Percentiles rank a stretch among this genome's conserved stretches.
These are phyloP conservation scores for Durio zibethinus DNA, from an alignment of 345 rosid species.

Conservation along the genomic window DNA sequence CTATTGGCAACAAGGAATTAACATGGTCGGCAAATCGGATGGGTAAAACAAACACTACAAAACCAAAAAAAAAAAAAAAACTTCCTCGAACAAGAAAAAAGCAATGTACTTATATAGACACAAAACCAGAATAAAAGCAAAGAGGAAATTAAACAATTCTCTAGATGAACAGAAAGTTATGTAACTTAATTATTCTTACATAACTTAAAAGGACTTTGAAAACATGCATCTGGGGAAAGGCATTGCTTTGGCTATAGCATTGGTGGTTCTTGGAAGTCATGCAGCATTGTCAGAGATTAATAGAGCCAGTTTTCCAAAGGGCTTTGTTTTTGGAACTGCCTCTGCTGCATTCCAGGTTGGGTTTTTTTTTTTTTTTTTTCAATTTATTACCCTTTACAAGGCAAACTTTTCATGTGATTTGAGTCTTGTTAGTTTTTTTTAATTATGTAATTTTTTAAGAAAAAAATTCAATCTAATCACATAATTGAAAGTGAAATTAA, in stretches of 20 bases:
- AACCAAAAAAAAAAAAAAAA: not conserved
- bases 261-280: conserved; percentile 21
- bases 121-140: not conserved
- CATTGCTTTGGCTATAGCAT: conserved; percentile 11
- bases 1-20: not conserved
- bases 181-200: not conserved
- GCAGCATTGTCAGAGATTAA: conserved; percentile 30
- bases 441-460: not conserved
- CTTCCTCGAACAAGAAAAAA: conserved; percentile 3
- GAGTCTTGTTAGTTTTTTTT: not conserved
- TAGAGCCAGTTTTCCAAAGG: conserved; percentile 46
- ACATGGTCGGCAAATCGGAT: not conserved
- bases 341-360: conserved; percentile 56
- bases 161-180: not conserved
- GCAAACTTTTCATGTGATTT: not conserved
- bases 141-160: not conserved
- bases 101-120: not conserved
- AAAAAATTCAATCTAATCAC: no score
- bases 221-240: conserved; percentile 15
- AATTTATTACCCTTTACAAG: not conserved
- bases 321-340: conserved; percentile 59
- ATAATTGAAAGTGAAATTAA: no score
- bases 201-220: not conserved
- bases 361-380: not conserved
- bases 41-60: not conserved